These are phyloP conservation scores for Prunus dulcis DNA, from an alignment of 306 rosid species.

Conservation along the genomic window DNA sequence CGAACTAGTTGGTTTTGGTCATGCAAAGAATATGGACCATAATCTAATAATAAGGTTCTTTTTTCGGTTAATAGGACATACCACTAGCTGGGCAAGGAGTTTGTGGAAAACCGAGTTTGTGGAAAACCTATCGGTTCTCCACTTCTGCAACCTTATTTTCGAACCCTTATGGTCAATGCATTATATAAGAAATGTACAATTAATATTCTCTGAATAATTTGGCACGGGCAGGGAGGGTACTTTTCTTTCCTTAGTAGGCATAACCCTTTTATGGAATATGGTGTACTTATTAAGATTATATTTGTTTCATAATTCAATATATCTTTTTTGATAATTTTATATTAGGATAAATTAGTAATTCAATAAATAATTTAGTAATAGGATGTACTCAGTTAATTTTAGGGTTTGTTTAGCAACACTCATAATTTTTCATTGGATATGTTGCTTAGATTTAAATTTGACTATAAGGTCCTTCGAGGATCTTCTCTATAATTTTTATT, in stretches of 20 bases:
- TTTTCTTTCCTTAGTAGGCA: conserved; percentile 18
- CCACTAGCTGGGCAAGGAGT: conserved; percentile 89
- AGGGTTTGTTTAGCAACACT: too few relatives aligned
- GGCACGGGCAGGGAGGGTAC: conserved; percentile 97
- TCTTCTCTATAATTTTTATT: too few relatives aligned
- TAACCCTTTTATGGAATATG: background rate
- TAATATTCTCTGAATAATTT: conserved; percentile 82
- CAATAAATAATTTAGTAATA: too few relatives aligned
- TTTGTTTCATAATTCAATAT: too few relatives aligned
- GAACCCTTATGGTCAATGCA: conserved; percentile 91
- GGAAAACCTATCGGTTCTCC: conserved; percentile 87
- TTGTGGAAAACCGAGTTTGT: conserved; percentile 93
- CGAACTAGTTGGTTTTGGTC: conserved; percentile 1
- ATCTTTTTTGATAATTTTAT: too few relatives aligned
- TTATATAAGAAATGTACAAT: conserved; percentile 81
- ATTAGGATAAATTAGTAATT: too few relatives aligned
- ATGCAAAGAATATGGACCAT: conserved; percentile 6
- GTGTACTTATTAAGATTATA: too few relatives aligned
- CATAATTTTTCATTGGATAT: too few relatives aligned
- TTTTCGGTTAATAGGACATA: conserved; percentile 47
- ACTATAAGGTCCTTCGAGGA: too few relatives aligned
- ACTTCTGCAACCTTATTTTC: conserved; percentile 84
- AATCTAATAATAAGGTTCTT: conserved; percentile 5
- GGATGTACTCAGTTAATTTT: too few relatives aligned
- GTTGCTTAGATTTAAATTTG: too few relatives aligned